Evolutionary conservation across 148 eudicot species (phyloP), one percentile per base, ranked within the genome.

Genomic region (Rhododendron ovatum): DNA sequence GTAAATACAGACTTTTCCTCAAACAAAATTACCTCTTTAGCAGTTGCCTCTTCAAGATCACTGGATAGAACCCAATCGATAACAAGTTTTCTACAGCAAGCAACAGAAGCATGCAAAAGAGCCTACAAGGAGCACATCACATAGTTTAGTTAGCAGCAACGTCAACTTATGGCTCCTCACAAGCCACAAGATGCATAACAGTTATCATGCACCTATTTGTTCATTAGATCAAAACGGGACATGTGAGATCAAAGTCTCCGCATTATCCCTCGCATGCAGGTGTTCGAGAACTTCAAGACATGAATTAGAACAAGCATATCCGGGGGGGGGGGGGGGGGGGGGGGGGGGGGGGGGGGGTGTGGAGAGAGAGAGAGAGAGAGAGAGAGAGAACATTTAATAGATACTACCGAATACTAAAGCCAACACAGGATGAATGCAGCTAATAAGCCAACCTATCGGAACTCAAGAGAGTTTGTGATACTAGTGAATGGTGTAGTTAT

Each of bases 81-180:
- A 81, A 89, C 84, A 78, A 94, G 91, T 87, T 94, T 98, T 86
- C 93, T 91, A 65, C 50, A 86, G 85, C 96, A 93, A 82, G 94
- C 91, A 89, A 98, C 98, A 88, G 98, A 93, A 75, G 99, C 99
- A 87, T 98, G 98, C 91, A 95, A 81, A 91, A 96, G 95, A 86
- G 99, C 99, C 99, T 96, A 89, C 88, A 89, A 47, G 84, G 24
- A 86, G 81, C 80, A 79, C 3, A 73, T 35, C 22, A 81, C 50
- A 24, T 74, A 77, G 51, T 15, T 82, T 50, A 78, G 85, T 73
- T 22, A 65, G 35, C 33, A 43, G 79, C 80, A 74, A 85, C 7
- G 30, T 43, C 47, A 10, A 73, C 20, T 22, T 12, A 22, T 20
- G 28, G 8, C 26, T 26, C 59, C 33, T 35, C 59, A 48, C 61